A percentile compares a stretch with the other conserved stretches of the same genome.
Evolutionary conservation across 306 rosid genomes (phyloP).

Genomic region (Cicer judaicum): DNA sequence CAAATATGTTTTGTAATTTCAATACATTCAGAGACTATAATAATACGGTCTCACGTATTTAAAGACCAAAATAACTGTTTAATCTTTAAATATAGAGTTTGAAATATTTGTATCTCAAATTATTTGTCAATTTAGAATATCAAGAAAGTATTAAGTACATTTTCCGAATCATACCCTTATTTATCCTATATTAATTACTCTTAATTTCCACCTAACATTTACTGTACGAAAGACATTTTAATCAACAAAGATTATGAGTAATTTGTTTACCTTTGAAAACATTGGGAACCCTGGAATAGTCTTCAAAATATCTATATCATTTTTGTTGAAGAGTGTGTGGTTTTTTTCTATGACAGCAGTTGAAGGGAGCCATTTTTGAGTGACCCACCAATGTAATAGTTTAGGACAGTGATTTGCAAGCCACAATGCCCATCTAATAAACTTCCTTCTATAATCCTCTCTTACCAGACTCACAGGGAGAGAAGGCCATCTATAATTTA

Average conservation of each 20-base stretch:
- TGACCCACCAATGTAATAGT: constrained; percentile 81
- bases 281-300: constrained; percentile 77
- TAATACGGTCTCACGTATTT: no score
- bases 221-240: neutral
- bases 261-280: constrained; percentile 71
- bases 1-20: no score
- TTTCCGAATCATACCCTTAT: no score
- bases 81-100: no score
- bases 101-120: no score
- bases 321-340: constrained; percentile 71
- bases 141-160: no score
- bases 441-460: constrained; percentile 75
- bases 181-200: no score
- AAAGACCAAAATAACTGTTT: no score
- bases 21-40: no score
- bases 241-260: neutral
- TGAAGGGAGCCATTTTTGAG: constrained; percentile 94
- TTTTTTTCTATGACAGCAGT: constrained; percentile 75
- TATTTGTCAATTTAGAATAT: no score
- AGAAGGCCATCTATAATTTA: constrained; percentile 89
- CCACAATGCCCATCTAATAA: constrained; percentile 61
- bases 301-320: constrained; percentile 76
- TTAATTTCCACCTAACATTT: no score
- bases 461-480: constrained; percentile 65
- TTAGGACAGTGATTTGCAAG: constrained; percentile 72